phyloP scores from a whole-genome alignment of 441 rosid species.

The Corymbia citriodora region DNA sequence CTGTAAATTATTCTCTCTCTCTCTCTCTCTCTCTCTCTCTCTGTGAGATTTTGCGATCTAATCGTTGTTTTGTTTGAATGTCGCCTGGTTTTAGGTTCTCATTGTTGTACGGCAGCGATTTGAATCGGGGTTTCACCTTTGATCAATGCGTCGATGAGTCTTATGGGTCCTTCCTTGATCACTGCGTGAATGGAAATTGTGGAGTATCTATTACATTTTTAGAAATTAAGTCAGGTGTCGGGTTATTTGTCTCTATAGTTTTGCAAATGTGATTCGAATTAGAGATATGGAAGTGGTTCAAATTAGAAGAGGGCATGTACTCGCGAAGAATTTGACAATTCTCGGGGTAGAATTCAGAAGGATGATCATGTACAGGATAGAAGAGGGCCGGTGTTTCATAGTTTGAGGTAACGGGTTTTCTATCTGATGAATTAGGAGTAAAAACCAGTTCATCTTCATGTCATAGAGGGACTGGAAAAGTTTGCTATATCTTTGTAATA shows the following conservation, averaged over 20 bases:
- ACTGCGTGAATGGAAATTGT: not conserved
- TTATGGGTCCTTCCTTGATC: not conserved
- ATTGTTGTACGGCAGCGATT: not conserved
- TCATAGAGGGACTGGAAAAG: not conserved
- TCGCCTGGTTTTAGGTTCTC: not conserved
- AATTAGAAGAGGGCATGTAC: not conserved
- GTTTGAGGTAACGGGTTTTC: not conserved
- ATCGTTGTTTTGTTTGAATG: not conserved
- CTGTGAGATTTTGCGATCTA: not conserved
- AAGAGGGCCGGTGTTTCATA: not conserved
- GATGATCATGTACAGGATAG: not conserved
- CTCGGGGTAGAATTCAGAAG: not conserved
- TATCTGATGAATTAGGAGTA: not conserved
- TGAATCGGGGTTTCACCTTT: not conserved
- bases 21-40: not conserved
- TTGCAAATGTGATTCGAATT: not conserved
- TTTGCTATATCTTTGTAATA: not conserved
- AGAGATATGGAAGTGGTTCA: not conserved
- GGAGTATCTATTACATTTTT: not conserved
- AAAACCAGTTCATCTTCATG: not conserved
- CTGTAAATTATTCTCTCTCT: constrained; percentile 36
- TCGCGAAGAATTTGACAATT: not conserved
- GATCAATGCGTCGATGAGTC: not conserved
- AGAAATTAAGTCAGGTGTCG: not conserved
- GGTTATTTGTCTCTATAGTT: not conserved